phyloP scores from a whole-genome alignment of 2,329 filamentous ascomycete species.

The Aschersonia sp. region DNA sequence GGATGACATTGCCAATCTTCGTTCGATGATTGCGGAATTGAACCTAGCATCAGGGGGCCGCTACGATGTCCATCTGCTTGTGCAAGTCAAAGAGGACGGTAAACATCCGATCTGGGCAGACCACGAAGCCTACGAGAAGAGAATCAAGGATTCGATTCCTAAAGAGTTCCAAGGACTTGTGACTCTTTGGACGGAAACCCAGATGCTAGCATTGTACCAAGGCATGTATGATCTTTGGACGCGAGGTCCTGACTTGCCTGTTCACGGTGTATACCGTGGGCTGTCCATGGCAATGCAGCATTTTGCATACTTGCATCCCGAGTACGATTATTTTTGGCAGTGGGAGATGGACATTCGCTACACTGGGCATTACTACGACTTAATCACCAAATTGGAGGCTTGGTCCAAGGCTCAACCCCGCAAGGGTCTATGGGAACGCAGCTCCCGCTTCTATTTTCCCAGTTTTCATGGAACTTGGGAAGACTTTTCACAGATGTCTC shows the following conservation, averaged over 20 bases:
- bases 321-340: constrained; percentile 87
- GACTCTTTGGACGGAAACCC: constrained; percentile 84
- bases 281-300: constrained; percentile 91
- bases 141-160: constrained; percentile 54
- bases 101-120: constrained; percentile 67
- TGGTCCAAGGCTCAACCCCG: constrained; percentile 63
- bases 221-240: constrained; percentile 66
- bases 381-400: constrained; percentile 51
- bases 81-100: constrained; percentile 69
- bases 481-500: constrained; percentile 59
- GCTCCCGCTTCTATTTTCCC: constrained; percentile 63
- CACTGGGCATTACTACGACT: constrained; percentile 71
- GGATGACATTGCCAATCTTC: constrained; percentile 68
- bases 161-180: constrained; percentile 79
- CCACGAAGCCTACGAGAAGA: constrained; percentile 49
- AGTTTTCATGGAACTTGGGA: constrained; percentile 65
- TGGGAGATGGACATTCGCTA: constrained; percentile 93
- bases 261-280: constrained; percentile 86
- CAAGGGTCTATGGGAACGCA: constrained; percentile 72
- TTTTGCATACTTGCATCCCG: constrained; percentile 76
- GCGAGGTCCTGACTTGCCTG: constrained; percentile 51
- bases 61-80: constrained; percentile 73
- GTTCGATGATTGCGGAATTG: constrained; percentile 72
- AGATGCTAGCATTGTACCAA: constrained; percentile 84
- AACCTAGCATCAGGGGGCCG: constrained; percentile 68